Conservation (phyloP, 495 filamentous ascomycete genomes). For the Friedmanniomyces simplex region DNA sequence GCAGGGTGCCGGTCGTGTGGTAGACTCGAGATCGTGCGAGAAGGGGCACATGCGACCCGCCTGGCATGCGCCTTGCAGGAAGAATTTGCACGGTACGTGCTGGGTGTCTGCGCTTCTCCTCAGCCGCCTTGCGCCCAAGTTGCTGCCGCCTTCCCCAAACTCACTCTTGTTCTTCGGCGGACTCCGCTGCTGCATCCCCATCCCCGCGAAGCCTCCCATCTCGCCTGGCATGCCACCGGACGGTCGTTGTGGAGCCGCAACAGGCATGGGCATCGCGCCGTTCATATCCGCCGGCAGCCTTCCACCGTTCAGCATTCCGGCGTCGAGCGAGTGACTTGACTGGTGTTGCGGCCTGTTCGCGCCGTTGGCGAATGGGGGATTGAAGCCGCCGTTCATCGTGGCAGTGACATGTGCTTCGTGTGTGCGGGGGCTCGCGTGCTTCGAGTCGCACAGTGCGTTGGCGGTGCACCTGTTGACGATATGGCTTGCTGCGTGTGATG, state of each 20-base stretch:
- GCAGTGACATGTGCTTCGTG: background rate
- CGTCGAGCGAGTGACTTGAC: background rate
- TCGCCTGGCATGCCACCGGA: constrained; percentile 12
- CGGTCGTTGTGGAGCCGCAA: constrained; percentile 21
- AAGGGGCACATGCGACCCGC: constrained; percentile 94
- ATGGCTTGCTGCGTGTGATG: background rate
- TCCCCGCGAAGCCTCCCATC: constrained; percentile 39
- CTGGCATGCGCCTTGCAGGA: constrained; percentile 88
- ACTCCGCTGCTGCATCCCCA: constrained; percentile 58
- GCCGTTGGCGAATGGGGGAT: constrained; percentile 1
- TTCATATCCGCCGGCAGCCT: constrained; percentile 21
- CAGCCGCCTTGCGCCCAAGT: background rate
- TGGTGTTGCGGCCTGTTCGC: background rate
- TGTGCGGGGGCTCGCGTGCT: background rate
- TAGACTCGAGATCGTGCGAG: constrained; percentile 73
- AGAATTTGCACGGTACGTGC: constrained; percentile 99
- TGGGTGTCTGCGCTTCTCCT: constrained; percentile 60
- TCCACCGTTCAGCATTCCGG: constrained; percentile 12
- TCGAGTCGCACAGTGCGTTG: constrained; percentile 2
- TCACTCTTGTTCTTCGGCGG: constrained; percentile 73
- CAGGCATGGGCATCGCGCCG: constrained; percentile 28
- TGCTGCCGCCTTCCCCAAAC: constrained; percentile 22
- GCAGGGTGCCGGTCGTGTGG: constrained; percentile 75
- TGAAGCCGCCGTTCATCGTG: background rate
- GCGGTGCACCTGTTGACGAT: background rate